Percentiles rank a stretch among this genome's conserved stretches.
Evolutionary conservation across 148 eudicot genomes (phyloP).

Genomic region (Dianthus caryophyllus): DNA sequence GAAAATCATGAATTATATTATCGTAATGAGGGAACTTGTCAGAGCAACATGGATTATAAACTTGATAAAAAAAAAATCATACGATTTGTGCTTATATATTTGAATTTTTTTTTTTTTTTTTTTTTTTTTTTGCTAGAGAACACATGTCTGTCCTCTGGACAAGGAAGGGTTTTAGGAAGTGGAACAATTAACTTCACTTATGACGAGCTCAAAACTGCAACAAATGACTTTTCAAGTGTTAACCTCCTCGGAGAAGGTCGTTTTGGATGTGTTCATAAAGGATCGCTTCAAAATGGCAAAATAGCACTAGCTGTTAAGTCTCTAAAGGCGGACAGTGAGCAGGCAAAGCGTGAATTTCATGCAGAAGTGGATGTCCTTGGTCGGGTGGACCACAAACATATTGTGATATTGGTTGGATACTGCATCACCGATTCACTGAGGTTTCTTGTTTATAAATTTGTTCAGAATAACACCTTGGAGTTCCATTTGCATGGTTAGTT

Average conservation of each 20-base stretch:
- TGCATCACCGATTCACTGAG: conserved; percentile 63
- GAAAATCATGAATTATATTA: no score
- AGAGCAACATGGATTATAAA: no score
- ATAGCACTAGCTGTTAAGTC: conserved; percentile 87
- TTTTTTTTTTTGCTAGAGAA: conserved; percentile 37
- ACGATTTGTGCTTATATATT: no score
- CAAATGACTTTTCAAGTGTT: conserved; percentile 76
- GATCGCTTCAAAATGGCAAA: conserved; percentile 90
- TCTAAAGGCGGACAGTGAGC: conserved; percentile 79
- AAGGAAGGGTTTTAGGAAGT: conserved; percentile 52
- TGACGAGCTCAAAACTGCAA: conserved; percentile 82
- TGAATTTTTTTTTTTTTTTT: no score
- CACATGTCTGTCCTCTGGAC: conserved; percentile 45
- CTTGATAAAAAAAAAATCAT: no score
- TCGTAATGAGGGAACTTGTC: no score
- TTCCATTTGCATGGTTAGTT: conserved; percentile 77
- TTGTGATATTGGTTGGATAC: conserved; percentile 88
- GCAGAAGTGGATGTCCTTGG: conserved; percentile 95
- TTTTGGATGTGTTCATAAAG: conserved; percentile 85
- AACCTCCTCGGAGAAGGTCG: conserved; percentile 97
- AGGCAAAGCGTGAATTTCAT: conserved; percentile 91
- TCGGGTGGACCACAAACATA: conserved; percentile 96
- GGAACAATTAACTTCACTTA: conserved; percentile 61
- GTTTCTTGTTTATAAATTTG: conserved; percentile 85
- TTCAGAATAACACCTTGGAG: conserved; percentile 82